Conservation (phyloP, 2,329 filamentous ascomycete genomes). For the Xylariaceae sp. region DNA sequence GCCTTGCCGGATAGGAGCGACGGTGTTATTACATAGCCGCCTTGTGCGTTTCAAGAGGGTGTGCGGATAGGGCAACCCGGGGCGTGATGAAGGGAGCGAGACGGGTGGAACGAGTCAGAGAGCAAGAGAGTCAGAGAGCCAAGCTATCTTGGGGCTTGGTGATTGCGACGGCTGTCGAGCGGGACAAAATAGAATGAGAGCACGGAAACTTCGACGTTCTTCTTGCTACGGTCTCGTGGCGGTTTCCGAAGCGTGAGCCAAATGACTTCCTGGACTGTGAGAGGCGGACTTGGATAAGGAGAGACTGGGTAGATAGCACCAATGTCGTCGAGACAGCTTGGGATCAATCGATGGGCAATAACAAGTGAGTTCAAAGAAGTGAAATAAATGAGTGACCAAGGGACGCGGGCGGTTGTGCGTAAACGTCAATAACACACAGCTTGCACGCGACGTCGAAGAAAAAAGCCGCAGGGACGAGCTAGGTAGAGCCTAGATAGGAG, state of each 20-base stretch:
- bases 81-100: conserved; percentile 22
- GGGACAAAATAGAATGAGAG: conserved; percentile 18
- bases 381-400: conserved; percentile 15
- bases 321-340: conserved; percentile 29
- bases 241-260: conserved; percentile 2
- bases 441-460: no score
- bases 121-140: conserved; percentile 17
- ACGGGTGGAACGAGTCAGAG: no score
- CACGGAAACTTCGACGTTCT: conserved; percentile 13
- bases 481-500: conserved; percentile 11
- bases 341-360: conserved; percentile 16
- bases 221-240: neutral
- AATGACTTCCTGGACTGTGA: conserved; percentile 18
- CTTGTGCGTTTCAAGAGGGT: conserved; percentile 42
- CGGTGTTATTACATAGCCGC: conserved; percentile 27
- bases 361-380: conserved; percentile 25
- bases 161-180: conserved; percentile 38
- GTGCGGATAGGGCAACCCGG: conserved; percentile 18
- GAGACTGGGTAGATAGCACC: conserved; percentile 6
- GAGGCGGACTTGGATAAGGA: conserved; percentile 3
- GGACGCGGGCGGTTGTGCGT: conserved; percentile 5
- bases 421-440: neutral
- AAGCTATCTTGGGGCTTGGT: conserved; percentile 29
- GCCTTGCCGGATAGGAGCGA: conserved; percentile 9
- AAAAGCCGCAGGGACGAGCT: no score